Conservation (phyloP, 441 rosid genomes). For the Erysimum cheiri region DNA sequence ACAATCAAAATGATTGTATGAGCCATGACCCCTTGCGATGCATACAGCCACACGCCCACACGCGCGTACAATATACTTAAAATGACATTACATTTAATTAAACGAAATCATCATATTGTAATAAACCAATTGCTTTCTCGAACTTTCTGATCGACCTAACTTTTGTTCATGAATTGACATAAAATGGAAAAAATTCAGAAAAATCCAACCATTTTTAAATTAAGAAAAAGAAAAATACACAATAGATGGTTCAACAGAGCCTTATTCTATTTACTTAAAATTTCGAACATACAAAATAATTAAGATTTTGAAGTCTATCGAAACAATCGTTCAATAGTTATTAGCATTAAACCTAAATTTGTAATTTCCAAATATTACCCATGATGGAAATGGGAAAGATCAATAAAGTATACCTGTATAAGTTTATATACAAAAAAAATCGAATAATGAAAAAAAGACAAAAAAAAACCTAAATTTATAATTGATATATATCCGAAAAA, state of each 20-base stretch:
- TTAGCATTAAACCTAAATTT: too few species aligned
- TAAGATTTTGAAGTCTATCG: neutral
- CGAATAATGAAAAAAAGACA: too few species aligned
- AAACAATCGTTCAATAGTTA: too few species aligned
- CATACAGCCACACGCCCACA: slow-evolving; percentile 27
- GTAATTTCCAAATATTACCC: too few species aligned
- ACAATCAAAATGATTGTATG: slow-evolving; percentile 1
- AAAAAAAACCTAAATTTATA: neutral
- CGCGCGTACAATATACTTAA: neutral
- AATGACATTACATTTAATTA: slow-evolving; percentile 9
- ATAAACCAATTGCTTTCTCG: slow-evolving; percentile 23
- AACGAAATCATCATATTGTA: slow-evolving; percentile 8
- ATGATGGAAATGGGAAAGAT: too few species aligned
- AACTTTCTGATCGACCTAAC: slow-evolving; percentile 11
- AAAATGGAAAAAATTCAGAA: neutral
- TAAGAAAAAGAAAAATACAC: neutral
- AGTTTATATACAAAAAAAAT: too few species aligned
- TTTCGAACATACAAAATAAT: neutral
- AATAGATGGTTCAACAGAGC: neutral
- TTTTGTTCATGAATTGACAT: slow-evolving; percentile 23
- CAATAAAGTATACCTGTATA: too few species aligned
- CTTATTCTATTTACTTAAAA: neutral
- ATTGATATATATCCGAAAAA: neutral
- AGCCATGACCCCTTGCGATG: slow-evolving; percentile 1
- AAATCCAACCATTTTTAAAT: neutral